Base-by-base conservation (phyloP, 2,329 filamentous ascomycete species). In the Colletotrichum sp. region DNA sequence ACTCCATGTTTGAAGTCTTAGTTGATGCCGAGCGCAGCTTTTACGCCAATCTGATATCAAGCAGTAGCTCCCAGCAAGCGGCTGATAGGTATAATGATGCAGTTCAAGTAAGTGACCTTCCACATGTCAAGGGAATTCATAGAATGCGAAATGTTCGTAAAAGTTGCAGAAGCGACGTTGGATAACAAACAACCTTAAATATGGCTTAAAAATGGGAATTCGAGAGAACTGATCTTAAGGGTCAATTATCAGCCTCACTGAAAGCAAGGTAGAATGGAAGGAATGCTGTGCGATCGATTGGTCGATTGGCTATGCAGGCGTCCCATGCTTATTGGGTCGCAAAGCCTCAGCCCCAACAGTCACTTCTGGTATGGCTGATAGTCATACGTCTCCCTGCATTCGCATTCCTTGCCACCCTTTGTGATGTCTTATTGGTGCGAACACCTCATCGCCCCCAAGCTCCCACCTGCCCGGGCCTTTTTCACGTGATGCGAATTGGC, bases 61-160 rank as follows among this genome's bases (percentile, higher is more conserved):
- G 6, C 6, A 22, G 6, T 22, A 22, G n/a, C 44, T 22, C 11
- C n/a, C 5, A 22, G 11, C 0, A 1, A 22, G 3, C 1, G n/a
- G 22, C 6, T 22, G 1, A 13, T n/a, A 52, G 44, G 6, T 13
- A 13, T 0, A 13, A 22, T 52, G n/a, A 52, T 1, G 6, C 0
- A 22, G 11, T 22, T 52, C 44, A 22, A 7, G n/a, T 12, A 22
- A 13, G 5, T 44, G 36, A 44, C 8, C 16, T 44, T 44, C 44
- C 19, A 9, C 19, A 12, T 48, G 11, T 12, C 19, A 0, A 12
- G 19, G n/a, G 5, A 22, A 12, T 48, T 48, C 0, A 22, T 22
- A 1, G 11, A 22, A 52, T 22, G 0, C n/a, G 4, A 22, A 12
- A 13, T 13, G 6, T 22, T 22, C 6, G n/a, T 3, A 52, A 4